A percentile compares a stretch with the other conserved stretches of the same genome.
Conservation (phyloP, 2,329 filamentous ascomycete species). For the Calonectria fujianensis region DNA sequence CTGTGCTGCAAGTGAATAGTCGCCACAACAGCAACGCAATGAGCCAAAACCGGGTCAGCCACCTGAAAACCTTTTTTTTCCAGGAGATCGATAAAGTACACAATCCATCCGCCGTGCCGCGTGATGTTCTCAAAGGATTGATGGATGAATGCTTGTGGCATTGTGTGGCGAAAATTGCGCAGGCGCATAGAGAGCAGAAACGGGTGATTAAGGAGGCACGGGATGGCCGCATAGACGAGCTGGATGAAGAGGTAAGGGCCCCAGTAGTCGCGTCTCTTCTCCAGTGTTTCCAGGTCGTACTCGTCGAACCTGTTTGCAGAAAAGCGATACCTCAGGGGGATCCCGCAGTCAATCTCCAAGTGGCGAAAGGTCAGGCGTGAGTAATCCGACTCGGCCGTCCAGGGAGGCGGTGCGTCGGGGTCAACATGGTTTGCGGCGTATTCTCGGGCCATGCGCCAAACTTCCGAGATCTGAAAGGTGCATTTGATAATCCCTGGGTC, state of each 20-base stretch:
- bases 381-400: constrained; percentile 72
- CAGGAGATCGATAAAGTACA: constrained; percentile 69
- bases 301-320: constrained; percentile 68
- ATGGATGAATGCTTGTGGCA: constrained; percentile 73
- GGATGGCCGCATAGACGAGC: constrained; percentile 71
- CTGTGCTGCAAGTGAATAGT: constrained; percentile 73
- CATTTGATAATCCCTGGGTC: constrained; percentile 67
- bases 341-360: constrained; percentile 71
- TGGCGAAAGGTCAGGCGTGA: constrained; percentile 69
- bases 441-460: constrained; percentile 67
- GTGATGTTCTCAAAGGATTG: constrained; percentile 71
- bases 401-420: constrained; percentile 61
- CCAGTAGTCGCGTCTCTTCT: constrained; percentile 70
- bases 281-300: constrained; percentile 63
- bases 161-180: constrained; percentile 70
- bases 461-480: constrained; percentile 65
- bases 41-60: constrained; percentile 60
- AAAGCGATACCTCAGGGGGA: constrained; percentile 71
- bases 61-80: constrained; percentile 65
- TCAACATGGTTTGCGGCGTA: constrained; percentile 68
- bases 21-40: constrained; percentile 71
- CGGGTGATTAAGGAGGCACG: constrained; percentile 72
- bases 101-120: constrained; percentile 71
- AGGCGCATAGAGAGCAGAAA: constrained; percentile 72
- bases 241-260: constrained; percentile 72